Percentiles rank a stretch among this genome's conserved stretches.
Conservation (phyloP, 257 asterid genomes). For the Solanum chilense region DNA sequence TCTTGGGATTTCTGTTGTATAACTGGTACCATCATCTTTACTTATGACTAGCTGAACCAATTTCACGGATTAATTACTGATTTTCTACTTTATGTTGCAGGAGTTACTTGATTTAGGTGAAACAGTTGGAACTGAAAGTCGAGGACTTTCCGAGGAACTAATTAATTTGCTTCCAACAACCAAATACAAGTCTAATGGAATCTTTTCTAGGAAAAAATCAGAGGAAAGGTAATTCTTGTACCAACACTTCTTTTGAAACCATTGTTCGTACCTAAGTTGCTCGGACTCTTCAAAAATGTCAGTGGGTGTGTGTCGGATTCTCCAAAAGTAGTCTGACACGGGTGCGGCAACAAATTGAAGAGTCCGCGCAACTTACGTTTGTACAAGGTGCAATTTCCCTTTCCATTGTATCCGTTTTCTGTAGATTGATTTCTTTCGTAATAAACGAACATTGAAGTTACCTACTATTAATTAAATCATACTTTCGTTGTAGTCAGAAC, state of each 20-base stretch:
- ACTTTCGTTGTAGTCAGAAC: background rate
- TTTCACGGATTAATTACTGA: background rate
- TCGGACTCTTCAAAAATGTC: background rate
- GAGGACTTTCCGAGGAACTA: constrained; percentile 74
- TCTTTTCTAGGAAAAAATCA: constrained; percentile 61
- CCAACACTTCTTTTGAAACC: background rate
- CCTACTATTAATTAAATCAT: background rate
- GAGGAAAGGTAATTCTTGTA: constrained; percentile 49
- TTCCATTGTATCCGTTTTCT: background rate
- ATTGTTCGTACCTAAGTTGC: background rate
- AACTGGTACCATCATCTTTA: background rate
- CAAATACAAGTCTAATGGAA: constrained; percentile 61
- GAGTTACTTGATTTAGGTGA: constrained; percentile 92
- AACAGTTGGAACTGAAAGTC: constrained; percentile 77
- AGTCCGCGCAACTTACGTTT: background rate
- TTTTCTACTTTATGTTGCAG: constrained; percentile 15
- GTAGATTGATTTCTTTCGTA: background rate
- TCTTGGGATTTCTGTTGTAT: background rate
- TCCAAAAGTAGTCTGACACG: background rate
- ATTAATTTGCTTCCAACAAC: constrained; percentile 70
- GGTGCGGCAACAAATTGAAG: background rate
- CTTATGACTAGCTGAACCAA: background rate
- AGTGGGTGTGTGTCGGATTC: background rate
- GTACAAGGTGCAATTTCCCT: background rate
- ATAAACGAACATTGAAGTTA: background rate